Conservation (phyloP, 164 flowering plant species). For the Umbellularia californica region DNA sequence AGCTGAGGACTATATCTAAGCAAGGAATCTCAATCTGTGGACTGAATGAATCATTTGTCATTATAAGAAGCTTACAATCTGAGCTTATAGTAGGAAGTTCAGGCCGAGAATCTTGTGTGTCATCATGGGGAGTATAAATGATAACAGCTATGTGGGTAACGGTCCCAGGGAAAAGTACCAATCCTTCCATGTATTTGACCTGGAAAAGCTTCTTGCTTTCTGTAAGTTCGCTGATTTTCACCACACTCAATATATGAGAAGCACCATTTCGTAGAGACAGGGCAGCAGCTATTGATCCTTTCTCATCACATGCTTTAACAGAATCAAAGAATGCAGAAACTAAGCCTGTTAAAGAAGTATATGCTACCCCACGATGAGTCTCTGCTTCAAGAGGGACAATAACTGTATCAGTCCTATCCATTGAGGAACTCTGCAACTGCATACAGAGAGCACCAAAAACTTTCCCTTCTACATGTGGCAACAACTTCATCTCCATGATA, state of each 20-base stretch:
- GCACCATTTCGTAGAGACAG: slow-evolving; percentile 51
- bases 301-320: slow-evolving; percentile 29
- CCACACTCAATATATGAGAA: slow-evolving; percentile 40
- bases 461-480: slow-evolving; percentile 33
- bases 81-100: slow-evolving; percentile 20
- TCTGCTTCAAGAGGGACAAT: slow-evolving; percentile 70
- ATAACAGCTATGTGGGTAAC: slow-evolving; percentile 51
- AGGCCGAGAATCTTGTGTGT: slow-evolving; percentile 12
- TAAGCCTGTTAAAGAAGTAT: slow-evolving; percentile 24
- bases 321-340: slow-evolving; percentile 48
- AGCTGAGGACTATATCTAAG: slow-evolving; percentile 35
- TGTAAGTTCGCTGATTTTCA: slow-evolving; percentile 45
- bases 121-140: slow-evolving; percentile 23
- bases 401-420: slow-evolving; percentile 38
- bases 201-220: slow-evolving; percentile 31
- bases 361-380: slow-evolving; percentile 22
- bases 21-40: slow-evolving; percentile 60
- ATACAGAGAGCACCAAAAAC: slow-evolving; percentile 51
- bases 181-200: slow-evolving; percentile 51
- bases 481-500: slow-evolving; percentile 48
- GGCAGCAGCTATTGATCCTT: slow-evolving; percentile 30
- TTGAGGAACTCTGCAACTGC: slow-evolving; percentile 44
- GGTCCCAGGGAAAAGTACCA: slow-evolving; percentile 62
- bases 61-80: slow-evolving; percentile 43
- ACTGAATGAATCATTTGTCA: slow-evolving; percentile 58